Base-by-base conservation (phyloP, 2,329 filamentous ascomycete genomes). In the Beauveria brongniartii region DNA sequence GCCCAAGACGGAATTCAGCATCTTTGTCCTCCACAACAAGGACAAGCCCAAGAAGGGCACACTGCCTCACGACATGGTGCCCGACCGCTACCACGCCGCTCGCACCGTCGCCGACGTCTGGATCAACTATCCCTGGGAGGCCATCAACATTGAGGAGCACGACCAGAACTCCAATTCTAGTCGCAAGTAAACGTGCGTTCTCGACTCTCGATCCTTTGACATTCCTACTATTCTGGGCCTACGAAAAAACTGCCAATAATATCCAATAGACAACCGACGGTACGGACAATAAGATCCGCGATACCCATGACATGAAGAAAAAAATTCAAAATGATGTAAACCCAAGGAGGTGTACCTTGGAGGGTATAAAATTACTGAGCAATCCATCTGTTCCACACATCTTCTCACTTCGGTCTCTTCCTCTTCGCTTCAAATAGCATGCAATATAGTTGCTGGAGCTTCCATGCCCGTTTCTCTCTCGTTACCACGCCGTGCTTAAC, bases 41-140 rank as follows among this genome's bases (percentile, higher is more conserved):
- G 86, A 97, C 77, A 97, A 99, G 84, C 66, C 78, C 60, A 99
- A 99, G 87, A 96, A 97, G 82, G 94, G 94, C 59, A 77, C 77
- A 22, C 81, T 99, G 61, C 92, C 94, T 12, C 70, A 84, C 22
- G 86, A 91, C 43, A 91, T 97, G 83, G 80, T 93, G 65, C 77
- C 86, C 60, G 83, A 83, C 61, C 82, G 88, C 69, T 99, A 99
- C 77, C 76, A 89, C 67, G 94, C 94, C 24, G 91, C 94, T 24
- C 81, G 88, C 71, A 97, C 93, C 6, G 90, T 95, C 37, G 84
- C 83, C n/a, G 93, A 99, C 76, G 88, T 92, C 66, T 99, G 94
- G 94, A 97, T 97, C 73, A 95, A 91, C 82, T 99, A 99, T 77
- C 94, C 94, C 18, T 99, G 94, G 94, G 94, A 97, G 79, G 94